These are phyloP conservation scores for Setaria italica DNA, from an alignment of 202 grass and related monocot genomes.

Conservation along the genomic window DNA sequence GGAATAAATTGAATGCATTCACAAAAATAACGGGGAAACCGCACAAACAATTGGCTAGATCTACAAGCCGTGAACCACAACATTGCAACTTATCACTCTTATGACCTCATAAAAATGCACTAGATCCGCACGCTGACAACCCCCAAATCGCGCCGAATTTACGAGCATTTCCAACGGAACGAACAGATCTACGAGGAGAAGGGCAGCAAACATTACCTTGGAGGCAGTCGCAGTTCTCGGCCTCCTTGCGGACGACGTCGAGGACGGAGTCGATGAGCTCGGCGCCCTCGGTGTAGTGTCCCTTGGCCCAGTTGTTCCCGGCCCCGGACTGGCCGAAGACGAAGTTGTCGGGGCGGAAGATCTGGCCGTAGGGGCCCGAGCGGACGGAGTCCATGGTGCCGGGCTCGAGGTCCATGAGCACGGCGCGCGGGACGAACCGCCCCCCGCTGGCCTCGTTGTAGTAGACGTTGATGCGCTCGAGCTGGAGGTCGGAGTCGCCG, in stretches of 20 bases:
- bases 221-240: constrained; percentile 79
- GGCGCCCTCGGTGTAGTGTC: constrained; percentile 71
- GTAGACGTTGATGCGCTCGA: constrained; percentile 73
- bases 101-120: neutral
- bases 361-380: constrained; percentile 67
- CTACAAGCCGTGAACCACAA: constrained; percentile 15
- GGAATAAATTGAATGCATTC: neutral
- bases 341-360: constrained; percentile 76
- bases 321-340: constrained; percentile 76
- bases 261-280: constrained; percentile 69
- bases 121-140: neutral
- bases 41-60: neutral
- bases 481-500: constrained; percentile 60
- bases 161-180: neutral
- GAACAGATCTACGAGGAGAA: constrained; percentile 23
- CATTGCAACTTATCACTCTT: neutral
- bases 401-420: constrained; percentile 78
- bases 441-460: constrained; percentile 70
- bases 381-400: constrained; percentile 69
- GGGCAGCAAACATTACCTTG: constrained; percentile 48
- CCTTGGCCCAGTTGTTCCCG: constrained; percentile 77
- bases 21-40: neutral
- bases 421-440: constrained; percentile 55
- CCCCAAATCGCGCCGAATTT: neutral
- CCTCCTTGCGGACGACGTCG: constrained; percentile 72